These are phyloP conservation scores for Cystofilobasidium ferigula DNA, from an alignment of 768 basidiomycete genomes.

Conservation along the genomic window DNA sequence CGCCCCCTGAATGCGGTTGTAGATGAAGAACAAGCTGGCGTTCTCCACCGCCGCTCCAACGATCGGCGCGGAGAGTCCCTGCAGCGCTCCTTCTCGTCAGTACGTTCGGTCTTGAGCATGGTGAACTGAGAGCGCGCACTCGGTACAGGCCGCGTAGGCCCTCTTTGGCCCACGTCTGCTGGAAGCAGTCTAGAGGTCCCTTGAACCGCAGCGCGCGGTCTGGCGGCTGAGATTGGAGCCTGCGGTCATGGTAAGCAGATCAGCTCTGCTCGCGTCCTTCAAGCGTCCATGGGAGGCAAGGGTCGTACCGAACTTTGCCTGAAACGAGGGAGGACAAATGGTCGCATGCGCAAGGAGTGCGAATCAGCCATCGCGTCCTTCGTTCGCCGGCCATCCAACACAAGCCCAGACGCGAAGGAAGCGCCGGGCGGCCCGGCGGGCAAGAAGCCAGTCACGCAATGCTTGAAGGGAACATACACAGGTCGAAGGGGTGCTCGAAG, in stretches of 20 bases:
- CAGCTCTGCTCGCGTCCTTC: neutral
- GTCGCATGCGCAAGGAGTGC: neutral
- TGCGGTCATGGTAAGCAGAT: neutral
- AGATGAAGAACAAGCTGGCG: constrained; percentile 73
- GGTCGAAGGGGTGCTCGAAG: constrained; percentile 89
- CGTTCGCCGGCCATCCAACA: neutral
- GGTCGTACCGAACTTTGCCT: constrained; percentile 63
- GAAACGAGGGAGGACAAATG: neutral
- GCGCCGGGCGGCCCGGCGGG: too few relatives aligned
- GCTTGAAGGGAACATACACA: constrained; percentile 41
- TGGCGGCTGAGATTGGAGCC: constrained; percentile 75
- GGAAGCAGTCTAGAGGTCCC: constrained; percentile 78
- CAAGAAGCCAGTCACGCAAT: neutral
- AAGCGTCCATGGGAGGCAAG: neutral
- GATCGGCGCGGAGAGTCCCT: constrained; percentile 86
- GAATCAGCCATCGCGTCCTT: constrained; percentile 6
- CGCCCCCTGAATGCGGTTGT: constrained; percentile 51
- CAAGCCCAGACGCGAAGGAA: neutral
- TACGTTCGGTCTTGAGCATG: neutral
- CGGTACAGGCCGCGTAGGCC: constrained; percentile 77
- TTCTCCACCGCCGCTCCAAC: constrained; percentile 89
- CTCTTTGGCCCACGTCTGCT: constrained; percentile 67
- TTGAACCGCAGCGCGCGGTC: constrained; percentile 59
- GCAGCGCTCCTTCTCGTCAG: too few relatives aligned
- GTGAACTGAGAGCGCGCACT: constrained; percentile 43